Conservation (phyloP, 2,329 filamentous ascomycete genomes). For the Harringtonia lauricola region DNA sequence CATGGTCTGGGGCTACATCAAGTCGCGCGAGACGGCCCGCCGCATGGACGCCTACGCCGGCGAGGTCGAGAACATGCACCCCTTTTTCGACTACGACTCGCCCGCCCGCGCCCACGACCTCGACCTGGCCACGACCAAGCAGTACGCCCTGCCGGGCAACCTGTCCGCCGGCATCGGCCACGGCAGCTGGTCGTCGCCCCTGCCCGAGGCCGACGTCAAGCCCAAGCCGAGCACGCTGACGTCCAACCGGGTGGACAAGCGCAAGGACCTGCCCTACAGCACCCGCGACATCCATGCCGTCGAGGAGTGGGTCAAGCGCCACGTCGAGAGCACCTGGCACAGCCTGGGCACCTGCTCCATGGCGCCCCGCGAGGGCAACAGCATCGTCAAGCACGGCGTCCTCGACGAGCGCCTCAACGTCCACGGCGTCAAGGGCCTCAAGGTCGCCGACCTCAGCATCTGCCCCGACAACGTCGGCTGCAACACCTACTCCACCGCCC, state of each 20-base stretch:
- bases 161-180: conserved; percentile 61
- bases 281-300: conserved; percentile 52
- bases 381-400: conserved; percentile 70
- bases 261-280: conserved; percentile 55
- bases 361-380: conserved; percentile 66
- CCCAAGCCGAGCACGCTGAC: conserved; percentile 40
- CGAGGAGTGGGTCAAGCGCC: conserved; percentile 59
- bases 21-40: conserved; percentile 67
- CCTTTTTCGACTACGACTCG: conserved; percentile 61
- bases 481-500: conserved; percentile 58
- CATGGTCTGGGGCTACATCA: conserved; percentile 79
- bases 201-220: conserved; percentile 41
- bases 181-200: conserved; percentile 56
- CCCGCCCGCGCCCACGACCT: conserved; percentile 60
- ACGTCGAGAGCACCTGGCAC: conserved; percentile 71
- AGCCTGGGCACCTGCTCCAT: conserved; percentile 60
- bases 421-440: conserved; percentile 64
- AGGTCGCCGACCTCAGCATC: conserved; percentile 66
- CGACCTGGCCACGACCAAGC: conserved; percentile 64
- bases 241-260: conserved; percentile 49
- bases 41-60: conserved; percentile 70
- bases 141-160: conserved; percentile 64
- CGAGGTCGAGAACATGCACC: conserved; percentile 58
- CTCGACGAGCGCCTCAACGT: conserved; percentile 69
- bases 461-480: conserved; percentile 70